Evolutionary conservation across 345 rosid species (phyloP).

Genomic region (Sapria himalayana): DNA sequence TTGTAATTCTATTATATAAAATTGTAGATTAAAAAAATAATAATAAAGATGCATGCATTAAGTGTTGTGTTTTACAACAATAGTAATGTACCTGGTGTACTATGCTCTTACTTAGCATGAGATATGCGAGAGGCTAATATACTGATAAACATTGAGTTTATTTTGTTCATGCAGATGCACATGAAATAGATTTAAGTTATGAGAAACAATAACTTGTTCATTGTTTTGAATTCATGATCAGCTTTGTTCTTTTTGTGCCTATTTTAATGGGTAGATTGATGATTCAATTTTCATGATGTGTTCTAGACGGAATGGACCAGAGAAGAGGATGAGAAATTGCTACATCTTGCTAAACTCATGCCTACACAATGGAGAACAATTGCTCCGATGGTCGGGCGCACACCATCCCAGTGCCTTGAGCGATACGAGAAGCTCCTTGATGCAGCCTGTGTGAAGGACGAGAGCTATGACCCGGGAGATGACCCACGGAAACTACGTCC

Average conservation of each 20-base stretch:
- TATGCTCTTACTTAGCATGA: no score
- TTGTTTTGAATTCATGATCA: neutral
- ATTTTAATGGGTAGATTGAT: conserved; percentile 1
- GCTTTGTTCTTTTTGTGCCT: neutral
- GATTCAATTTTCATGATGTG: conserved; percentile 5
- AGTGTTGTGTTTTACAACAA: no score
- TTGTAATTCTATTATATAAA: no score
- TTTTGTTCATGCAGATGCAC: no score
- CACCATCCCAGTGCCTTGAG: conserved; percentile 97
- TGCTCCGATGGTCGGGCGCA: conserved; percentile 97
- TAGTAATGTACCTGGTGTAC: no score
- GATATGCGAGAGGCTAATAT: no score
- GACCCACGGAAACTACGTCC: conserved; percentile 94
- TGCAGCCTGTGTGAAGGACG: conserved; percentile 93
- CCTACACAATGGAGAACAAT: conserved; percentile 99
- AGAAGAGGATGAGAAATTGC: conserved; percentile 97
- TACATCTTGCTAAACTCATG: conserved; percentile 95
- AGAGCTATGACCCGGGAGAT: conserved; percentile 82
- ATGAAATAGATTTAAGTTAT: no score
- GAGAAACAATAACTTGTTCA: no score
- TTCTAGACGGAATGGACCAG: conserved; percentile 96
- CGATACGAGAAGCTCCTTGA: conserved; percentile 94
- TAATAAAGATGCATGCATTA: no score
- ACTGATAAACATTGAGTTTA: no score
- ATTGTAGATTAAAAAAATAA: no score